Evolutionary conservation across 2,329 filamentous ascomycete species (phyloP), one percentile per base, ranked within the genome.

Genomic region (Penicillium sp.): DNA sequence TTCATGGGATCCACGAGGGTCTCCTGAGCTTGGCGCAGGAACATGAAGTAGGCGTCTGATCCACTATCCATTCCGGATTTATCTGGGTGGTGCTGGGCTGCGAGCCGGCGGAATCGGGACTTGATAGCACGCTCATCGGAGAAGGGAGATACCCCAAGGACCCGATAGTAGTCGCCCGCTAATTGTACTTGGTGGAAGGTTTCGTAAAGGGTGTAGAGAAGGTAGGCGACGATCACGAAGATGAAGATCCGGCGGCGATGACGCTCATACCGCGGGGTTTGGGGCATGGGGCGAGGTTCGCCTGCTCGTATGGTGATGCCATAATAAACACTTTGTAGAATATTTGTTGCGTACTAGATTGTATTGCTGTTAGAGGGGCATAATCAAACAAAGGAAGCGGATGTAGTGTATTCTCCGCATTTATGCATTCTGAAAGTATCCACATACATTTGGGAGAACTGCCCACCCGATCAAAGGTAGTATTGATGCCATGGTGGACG

Each of bases 171-270:
- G 73, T 90, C 87, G 18, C 88, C 86, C 1, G 81, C 78, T 43
- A 82, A 78, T 59, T 85, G 88, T 26, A 96, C 81, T 60, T 90
- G 86, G 77, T 89, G 86, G 80, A 96, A 90, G 67, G 91, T 89
- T 77, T 97, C 93, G 77, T 92, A 94, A 67, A 97, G 85, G 45
- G 92, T 96, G 80, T 96, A 97, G 61, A 88, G 76, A 35, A 97
- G 89, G 77, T 97, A 99, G 57, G 84, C 77, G 47, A 88, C 80
- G 49, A 97, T 88, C 67, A 97, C 90, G 64, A 88, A 79, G 69
- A 93, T 88, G 72, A 94, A 87, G 71, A 97, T 93, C 65, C 86
- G 84, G 55, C 89, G 89, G 57, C 91, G 88, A 77, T 97, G 90
- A 54, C 82, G 81, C 60, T 82, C 80, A 72, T 85, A 90, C 62